A percentile compares a stretch with the other conserved stretches of the same genome.
These are phyloP conservation scores for Penicillium coffeae DNA, from an alignment of 495 filamentous ascomycete species.

Conservation along the genomic window DNA sequence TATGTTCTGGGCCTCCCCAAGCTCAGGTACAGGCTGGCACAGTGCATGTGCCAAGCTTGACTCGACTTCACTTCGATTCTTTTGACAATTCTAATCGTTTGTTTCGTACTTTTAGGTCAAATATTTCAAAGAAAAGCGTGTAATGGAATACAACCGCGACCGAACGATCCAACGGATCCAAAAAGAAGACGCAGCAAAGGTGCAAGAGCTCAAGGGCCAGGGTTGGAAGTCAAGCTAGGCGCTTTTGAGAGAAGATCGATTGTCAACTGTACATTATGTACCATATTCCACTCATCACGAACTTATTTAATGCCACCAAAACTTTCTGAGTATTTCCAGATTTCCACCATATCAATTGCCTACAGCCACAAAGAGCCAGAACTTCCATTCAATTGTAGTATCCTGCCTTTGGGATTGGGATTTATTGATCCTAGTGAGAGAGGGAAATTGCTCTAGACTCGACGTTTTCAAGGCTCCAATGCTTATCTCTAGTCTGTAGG, in stretches of 20 bases:
- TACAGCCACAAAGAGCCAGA: too few species aligned
- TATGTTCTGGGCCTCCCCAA: conserved; percentile 43
- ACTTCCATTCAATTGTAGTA: too few species aligned
- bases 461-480: too few species aligned
- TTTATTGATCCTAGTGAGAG: too few species aligned
- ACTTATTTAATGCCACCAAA: conserved; percentile 11
- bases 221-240: conserved; percentile 29
- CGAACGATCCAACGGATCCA: conserved; percentile 73
- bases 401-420: too few species aligned
- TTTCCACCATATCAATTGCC: too few species aligned
- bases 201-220: conserved; percentile 51
- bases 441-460: too few species aligned
- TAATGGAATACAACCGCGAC: conserved; percentile 85
- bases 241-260: not conserved
- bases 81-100: conserved; percentile 14
- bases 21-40: too few species aligned
- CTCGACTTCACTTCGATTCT: not conserved
- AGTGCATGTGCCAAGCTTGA: too few species aligned
- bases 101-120: conserved; percentile 60
- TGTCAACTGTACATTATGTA: conserved; percentile 24
- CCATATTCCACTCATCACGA: conserved; percentile 25
- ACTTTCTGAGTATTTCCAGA: not conserved
- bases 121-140: conserved; percentile 94
- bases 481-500: too few species aligned
- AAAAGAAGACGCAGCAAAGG: conserved; percentile 65